Base-by-base conservation (phyloP, 345 rosid genomes). In the Anacardium occidentale region DNA sequence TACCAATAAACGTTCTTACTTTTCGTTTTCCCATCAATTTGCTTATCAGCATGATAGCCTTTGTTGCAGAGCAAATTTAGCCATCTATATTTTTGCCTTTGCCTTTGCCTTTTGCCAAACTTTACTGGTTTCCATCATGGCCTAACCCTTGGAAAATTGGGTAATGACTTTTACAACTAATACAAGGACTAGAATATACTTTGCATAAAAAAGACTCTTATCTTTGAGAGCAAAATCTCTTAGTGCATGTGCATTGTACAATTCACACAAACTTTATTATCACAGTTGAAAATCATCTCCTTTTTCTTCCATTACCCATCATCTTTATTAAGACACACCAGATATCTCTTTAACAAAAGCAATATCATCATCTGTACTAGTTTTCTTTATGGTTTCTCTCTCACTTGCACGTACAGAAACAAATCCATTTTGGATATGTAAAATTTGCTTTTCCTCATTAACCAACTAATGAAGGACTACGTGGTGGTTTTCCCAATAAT, bases 31-130 rank as follows among this genome's bases (percentile, higher is more conserved):
- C 51, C 40, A 1, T 18, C 53, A 24, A 18, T 62, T 62, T 34
- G 56, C 78, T 83, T 80, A 77, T 83, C 81, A n/a, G n/a, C n/a
- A 44, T 60, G 37, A 64, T 69, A 64, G 69, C 57, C 76, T 66
- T 76, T 64, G 58, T 62, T 74, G 53, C 73, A 64, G 55, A 18
- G 11, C 45, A 42, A 53, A 62, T 57, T 3, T 2, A 17, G 45
- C 18, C 44, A 62, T 20, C 42, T 7, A 37, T 15, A 20, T n/a
- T 55, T 13, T 32, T 15, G 15, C 53, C 15, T 37, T 37, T 37
- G 42, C 42, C 42, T 37, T 9, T 5, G n/a, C 5, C 29, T 69
- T 62, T 47, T 64, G 42, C 51, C 24, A 48, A 54, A 5, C 34
- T 51, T 45, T 26, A 24, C 61, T 25, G 47, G 22, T 14, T 70